Base-by-base conservation (phyloP, 257 asterid genomes). In the Rehmannia glutinosa region DNA sequence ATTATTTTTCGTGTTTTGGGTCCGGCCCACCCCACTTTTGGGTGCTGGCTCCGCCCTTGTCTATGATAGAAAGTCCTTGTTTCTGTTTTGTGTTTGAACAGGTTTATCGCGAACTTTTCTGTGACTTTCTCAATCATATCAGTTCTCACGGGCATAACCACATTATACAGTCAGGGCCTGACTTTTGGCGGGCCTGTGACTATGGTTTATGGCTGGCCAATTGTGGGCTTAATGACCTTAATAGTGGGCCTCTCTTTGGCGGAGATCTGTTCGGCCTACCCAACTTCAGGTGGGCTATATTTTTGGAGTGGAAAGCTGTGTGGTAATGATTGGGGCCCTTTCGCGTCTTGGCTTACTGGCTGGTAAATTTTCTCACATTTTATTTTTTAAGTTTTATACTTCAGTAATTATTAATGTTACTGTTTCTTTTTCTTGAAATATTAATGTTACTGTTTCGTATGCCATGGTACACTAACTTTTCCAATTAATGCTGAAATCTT, bases 181-280 rank as follows among this genome's bases (percentile, higher is more conserved):
- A 16, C 60, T 10, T 79, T 65, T 62, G 84, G 82, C 28, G 84
- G 87, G 72, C 91, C 91, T 2, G 66, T 67, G 5, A 71, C 83
- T 0, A 84, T 86, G 87, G 81, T 84, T 0, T 84, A 68, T 3
- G 88, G 95, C 0, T 87, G 87, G 89, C 87, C 85, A 9, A 25
- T 82, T 7, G 84, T 79, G 51, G 84, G 89, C 15, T 28, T 77
- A 15, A 62, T 82, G 64, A 78, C 86, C 11, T 68, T 77, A 23
- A 15, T 20, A 0, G 84, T 82, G 55, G 91, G 91, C 72, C 66
- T 84, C 0, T 73, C 91, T 2, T 54, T 82, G 86, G 81, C 85
- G 25, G 88, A 81, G 83, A 81, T 84, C 64, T 80, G 84, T 57
- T 87, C 91, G 1, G 91, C 95, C 30, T 87, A 77, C 66, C 95